phyloP scores from a whole-genome alignment of 2,329 filamentous ascomycete species.

The Pestalotiopsis sp. region DNA sequence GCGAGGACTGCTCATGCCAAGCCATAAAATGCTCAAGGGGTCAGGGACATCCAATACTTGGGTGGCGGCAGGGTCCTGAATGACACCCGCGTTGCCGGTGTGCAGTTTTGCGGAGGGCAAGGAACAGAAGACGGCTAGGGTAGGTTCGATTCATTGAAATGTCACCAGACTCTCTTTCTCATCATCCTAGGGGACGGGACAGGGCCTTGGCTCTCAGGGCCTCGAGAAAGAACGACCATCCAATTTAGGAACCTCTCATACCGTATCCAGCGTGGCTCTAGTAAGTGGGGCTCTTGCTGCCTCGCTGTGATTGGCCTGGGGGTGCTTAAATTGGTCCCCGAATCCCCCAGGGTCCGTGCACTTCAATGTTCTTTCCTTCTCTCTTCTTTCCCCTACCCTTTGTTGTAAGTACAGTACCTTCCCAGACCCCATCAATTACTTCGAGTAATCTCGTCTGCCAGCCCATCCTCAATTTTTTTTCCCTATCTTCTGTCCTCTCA shows the following conservation, averaged over 20 bases:
- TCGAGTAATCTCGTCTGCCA: too few species aligned
- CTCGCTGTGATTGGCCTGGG: neutral
- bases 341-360: constrained; percentile 6
- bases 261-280: constrained; percentile 6
- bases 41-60: neutral
- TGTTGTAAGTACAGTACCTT: neutral
- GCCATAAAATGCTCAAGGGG: neutral
- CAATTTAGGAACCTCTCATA: constrained; percentile 4
- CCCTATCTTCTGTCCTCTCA: too few species aligned
- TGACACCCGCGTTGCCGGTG: neutral
- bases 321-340: constrained; percentile 4
- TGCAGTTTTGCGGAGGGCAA: neutral
- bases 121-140: neutral
- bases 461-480: too few species aligned
- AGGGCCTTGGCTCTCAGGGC: neutral
- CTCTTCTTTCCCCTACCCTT: neutral
- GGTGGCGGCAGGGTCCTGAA: neutral
- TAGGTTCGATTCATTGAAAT: neutral
- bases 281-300: neutral
- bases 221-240: neutral
- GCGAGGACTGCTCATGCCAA: neutral
- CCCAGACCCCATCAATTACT: neutral
- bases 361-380: neutral
- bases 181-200: too few species aligned
- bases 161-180: neutral